phyloP scores from a whole-genome alignment of 129 eudicot genomes.

The Lactuca sativa region DNA sequence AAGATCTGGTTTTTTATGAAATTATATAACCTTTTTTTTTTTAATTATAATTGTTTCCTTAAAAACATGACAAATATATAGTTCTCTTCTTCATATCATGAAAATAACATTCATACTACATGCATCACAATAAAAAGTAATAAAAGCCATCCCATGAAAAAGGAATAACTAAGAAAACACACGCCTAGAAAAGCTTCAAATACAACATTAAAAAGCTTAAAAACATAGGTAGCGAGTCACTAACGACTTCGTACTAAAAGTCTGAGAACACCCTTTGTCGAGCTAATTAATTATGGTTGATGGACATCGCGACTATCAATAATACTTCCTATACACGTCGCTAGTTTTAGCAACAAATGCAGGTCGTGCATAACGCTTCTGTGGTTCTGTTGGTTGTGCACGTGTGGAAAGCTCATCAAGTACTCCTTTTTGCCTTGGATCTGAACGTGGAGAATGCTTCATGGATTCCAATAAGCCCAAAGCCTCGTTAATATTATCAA shows the following conservation, averaged over 20 bases:
- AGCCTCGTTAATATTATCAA: slow-evolving; percentile 26
- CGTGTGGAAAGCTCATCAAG: slow-evolving; percentile 34
- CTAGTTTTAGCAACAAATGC: slow-evolving; percentile 26
- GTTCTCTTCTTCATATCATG: no score
- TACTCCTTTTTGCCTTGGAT: slow-evolving; percentile 36
- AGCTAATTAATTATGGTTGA: neutral
- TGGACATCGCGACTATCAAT: neutral
- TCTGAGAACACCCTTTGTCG: neutral
- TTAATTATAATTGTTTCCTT: no score
- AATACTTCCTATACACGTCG: neutral
- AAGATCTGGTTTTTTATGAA: no score
- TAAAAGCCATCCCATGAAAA: neutral
- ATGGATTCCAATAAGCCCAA: slow-evolving; percentile 29
- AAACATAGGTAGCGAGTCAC: neutral
- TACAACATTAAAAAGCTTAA: slow-evolving; percentile 6
- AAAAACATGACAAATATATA: no score
- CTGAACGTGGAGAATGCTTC: slow-evolving; percentile 26
- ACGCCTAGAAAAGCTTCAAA: slow-evolving; percentile 11
- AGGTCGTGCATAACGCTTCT: slow-evolving; percentile 34
- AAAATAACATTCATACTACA: neutral
- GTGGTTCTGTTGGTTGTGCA: slow-evolving; percentile 35
- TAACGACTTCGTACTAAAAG: neutral
- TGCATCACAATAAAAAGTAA: slow-evolving; percentile 10
- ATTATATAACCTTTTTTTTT: no score
- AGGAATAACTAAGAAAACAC: neutral